Evolutionary conservation across 2,329 filamentous ascomycete species (phyloP).

Genomic region (Magnaporthiopsis rhizophila): DNA sequence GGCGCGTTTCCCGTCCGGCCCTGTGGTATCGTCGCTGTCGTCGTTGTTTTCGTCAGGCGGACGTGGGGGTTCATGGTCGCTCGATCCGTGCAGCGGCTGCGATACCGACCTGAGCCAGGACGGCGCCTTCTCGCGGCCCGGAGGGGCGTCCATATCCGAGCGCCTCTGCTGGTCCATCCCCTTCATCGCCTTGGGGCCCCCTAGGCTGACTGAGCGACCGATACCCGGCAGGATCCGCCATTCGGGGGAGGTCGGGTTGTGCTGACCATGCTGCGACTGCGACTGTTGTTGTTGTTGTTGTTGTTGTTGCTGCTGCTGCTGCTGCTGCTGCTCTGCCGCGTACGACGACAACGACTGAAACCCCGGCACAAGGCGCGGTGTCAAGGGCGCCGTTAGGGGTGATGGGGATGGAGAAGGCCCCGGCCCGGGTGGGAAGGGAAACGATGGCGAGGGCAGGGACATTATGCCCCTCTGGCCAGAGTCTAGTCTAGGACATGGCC

Average conservation of each 20-base stretch:
- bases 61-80: neutral
- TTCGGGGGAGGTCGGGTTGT: neutral
- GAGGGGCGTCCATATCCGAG: neutral
- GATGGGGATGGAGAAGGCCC: neutral
- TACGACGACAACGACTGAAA: neutral
- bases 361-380: neutral
- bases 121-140: neutral
- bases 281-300: too few relatives aligned
- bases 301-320: neutral
- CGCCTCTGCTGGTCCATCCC: neutral
- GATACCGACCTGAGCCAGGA: neutral
- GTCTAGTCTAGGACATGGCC: neutral
- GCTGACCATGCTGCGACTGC: neutral
- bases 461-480: neutral
- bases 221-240: neutral
- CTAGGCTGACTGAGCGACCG: neutral
- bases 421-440: neutral
- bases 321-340: neutral
- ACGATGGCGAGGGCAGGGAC: neutral
- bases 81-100: neutral
- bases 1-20: neutral
- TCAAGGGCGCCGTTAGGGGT: neutral
- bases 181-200: neutral
- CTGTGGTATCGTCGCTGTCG: neutral
- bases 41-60: neutral